Evolutionary conservation across 176 grass and related monocot genomes (phyloP).

Genomic region (Bothriochloa decipiens): DNA sequence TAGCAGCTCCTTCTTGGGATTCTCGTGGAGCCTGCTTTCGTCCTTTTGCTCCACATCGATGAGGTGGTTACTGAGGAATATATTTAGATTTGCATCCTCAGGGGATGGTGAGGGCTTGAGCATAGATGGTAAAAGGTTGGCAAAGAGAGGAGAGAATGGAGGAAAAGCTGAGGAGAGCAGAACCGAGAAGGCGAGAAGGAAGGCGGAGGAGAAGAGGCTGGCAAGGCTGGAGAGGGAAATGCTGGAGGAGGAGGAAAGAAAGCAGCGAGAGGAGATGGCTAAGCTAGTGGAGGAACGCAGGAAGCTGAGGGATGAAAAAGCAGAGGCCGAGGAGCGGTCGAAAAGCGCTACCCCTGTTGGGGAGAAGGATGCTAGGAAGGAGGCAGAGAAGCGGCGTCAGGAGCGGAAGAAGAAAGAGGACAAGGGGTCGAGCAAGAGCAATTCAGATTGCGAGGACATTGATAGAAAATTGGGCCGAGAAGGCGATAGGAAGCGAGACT

Average conservation of each 20-base stretch:
- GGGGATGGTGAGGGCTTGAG: slow-evolving; percentile 41
- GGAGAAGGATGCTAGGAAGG: slow-evolving; percentile 77
- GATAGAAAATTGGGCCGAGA: slow-evolving; percentile 62
- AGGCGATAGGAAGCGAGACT: slow-evolving; percentile 57
- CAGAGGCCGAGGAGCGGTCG: slow-evolving; percentile 74
- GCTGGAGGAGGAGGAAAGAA: slow-evolving; percentile 95
- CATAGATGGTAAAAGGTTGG: slow-evolving; percentile 42
- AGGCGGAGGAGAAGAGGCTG: slow-evolving; percentile 87
- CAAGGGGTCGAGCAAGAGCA: slow-evolving; percentile 88
- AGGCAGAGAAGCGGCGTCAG: slow-evolving; percentile 55
- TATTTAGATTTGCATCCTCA: slow-evolving; percentile 65
- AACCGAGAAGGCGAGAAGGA: slow-evolving; percentile 76
- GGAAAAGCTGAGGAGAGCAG: slow-evolving; percentile 71
- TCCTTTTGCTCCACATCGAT: slow-evolving; percentile 32
- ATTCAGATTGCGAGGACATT: slow-evolving; percentile 82
- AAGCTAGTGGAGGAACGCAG: slow-evolving; percentile 90
- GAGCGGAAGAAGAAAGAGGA: slow-evolving; percentile 90
- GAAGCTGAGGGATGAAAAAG: slow-evolving; percentile 80
- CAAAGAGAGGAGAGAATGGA: slow-evolving; percentile 65
- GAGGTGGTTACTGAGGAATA: slow-evolving; percentile 61
- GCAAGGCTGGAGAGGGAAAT: slow-evolving; percentile 89
- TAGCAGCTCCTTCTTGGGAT: slow-evolving; percentile 51
- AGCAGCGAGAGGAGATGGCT: slow-evolving; percentile 89
- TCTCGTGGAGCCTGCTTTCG: slow-evolving; percentile 49
- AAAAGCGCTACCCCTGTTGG: slow-evolving; percentile 66